Evolutionary conservation across 257 asterid genomes (phyloP), one percentile per base, ranked within the genome.

Genomic region (Coffea canephora): DNA sequence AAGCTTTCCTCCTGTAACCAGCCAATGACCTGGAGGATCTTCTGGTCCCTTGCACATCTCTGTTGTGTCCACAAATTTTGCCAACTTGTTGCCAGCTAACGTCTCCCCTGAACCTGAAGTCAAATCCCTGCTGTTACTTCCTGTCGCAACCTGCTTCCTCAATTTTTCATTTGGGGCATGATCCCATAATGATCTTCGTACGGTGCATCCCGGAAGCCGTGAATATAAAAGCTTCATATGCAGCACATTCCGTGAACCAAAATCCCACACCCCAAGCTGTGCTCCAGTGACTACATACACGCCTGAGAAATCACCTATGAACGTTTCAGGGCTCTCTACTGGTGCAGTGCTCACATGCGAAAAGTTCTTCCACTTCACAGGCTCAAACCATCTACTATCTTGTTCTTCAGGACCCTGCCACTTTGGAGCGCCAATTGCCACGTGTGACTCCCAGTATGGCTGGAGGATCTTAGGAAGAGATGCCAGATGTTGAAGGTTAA

Each of bases 321-420:
- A 91, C 36, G 87, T 88, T 39, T 93, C 96, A 0, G 91, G 91
- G 78, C 88, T 86, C 87, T 93, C 97, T 7, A 93, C 85, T 8
- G 98, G 97, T 43, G 98, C 93, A 4, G 91, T 89, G 90, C 96
- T 91, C 69, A 91, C 91, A 71, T 93, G 96, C 71, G 94, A 91
- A 72, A 91, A 93, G 50, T 93, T 93, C 82, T 93, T 93, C 97
- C 96, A 93, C 62, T 93, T 93, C 78, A 93, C 90, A 0, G 96
- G 93, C 85, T 93, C 98, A 55, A 93, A 91, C 98, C 97, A 93
- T 78, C 97, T 68, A 85, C 96, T 90, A 85, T 93, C 97, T 83
- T 93, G 98, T 79, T 93, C 98, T 79, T 93, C 96, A 0, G 98
- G 96, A 8, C 96, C 98, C 82, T 90, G 97, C 98, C 98, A 91